phyloP scores from a whole-genome alignment of 257 asterid genomes.

The Coffea canephora region DNA sequence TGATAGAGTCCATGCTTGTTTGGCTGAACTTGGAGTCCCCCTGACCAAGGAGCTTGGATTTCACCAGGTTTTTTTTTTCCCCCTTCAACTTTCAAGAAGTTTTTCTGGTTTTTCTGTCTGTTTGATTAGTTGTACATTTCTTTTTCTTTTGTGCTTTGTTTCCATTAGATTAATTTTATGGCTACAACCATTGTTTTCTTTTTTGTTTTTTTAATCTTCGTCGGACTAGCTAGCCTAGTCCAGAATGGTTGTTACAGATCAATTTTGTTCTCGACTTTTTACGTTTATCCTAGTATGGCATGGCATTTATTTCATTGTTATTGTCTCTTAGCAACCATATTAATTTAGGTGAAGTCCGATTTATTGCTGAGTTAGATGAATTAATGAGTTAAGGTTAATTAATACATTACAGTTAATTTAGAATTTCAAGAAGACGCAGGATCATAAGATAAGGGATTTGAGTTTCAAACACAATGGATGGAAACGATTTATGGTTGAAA shows the following conservation, averaged over 20 bases:
- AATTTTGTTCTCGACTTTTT: not conserved
- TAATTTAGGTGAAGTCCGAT: not conserved
- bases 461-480: no score
- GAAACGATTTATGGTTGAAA: no score
- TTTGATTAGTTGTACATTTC: not conserved
- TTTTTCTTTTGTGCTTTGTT: not conserved
- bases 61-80: constrained; percentile 27
- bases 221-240: no score
- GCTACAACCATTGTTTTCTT: not conserved
- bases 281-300: not conserved
- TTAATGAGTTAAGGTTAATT: not conserved
- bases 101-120: no score
- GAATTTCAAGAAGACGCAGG: not conserved
- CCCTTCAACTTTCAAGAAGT: not conserved
- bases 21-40: constrained; percentile 42
- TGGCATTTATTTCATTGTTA: not conserved
- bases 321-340: not conserved
- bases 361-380: not conserved
- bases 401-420: not conserved
- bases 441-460: no score
- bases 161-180: not conserved
- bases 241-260: not conserved
- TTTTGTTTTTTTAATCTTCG: not conserved
- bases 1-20: constrained; percentile 43
- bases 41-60: constrained; percentile 37